phyloP scores from a whole-genome alignment of 345 rosid species.

The Pugionium cornutum region DNA sequence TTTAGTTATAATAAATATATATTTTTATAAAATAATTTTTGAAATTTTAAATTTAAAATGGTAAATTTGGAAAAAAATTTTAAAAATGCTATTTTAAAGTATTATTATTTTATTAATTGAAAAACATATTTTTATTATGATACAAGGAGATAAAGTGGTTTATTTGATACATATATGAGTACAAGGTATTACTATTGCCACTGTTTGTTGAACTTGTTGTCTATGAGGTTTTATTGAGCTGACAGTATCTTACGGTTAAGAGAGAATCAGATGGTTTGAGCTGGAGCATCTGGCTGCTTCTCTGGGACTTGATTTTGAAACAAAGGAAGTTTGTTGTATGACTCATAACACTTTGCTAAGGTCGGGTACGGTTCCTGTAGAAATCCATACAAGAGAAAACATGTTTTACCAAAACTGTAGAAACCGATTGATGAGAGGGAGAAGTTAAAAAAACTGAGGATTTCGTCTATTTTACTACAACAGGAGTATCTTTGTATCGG shows the following conservation, averaged over 20 bases:
- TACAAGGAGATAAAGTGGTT: conserved; percentile 20
- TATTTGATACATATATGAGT: conserved; percentile 21
- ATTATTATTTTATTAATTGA: too few species aligned
- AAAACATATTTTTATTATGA: conserved; percentile 30
- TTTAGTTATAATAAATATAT: too few species aligned
- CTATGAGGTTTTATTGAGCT: conserved; percentile 23
- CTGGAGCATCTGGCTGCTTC: conserved; percentile 50
- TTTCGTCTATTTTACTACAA: not conserved
- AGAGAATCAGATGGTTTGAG: conserved; percentile 24
- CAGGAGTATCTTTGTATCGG: not conserved
- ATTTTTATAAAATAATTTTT: too few species aligned
- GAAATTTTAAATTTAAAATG: too few species aligned
- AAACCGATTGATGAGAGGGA: not conserved
- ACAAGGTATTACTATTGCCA: not conserved
- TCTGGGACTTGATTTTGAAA: conserved; percentile 44
- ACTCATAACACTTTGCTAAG: conserved; percentile 55
- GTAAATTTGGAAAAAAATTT: too few species aligned
- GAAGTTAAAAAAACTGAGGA: not conserved
- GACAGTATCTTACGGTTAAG: not conserved
- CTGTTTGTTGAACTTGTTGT: not conserved
- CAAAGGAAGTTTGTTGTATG: conserved; percentile 54
- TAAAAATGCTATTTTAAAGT: too few species aligned
- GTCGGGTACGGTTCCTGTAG: conserved; percentile 64
- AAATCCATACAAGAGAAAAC: conserved; percentile 13
- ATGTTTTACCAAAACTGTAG: not conserved